Base-by-base conservation (phyloP, 2,329 filamentous ascomycete genomes). In the Colletotrichum musicola region DNA sequence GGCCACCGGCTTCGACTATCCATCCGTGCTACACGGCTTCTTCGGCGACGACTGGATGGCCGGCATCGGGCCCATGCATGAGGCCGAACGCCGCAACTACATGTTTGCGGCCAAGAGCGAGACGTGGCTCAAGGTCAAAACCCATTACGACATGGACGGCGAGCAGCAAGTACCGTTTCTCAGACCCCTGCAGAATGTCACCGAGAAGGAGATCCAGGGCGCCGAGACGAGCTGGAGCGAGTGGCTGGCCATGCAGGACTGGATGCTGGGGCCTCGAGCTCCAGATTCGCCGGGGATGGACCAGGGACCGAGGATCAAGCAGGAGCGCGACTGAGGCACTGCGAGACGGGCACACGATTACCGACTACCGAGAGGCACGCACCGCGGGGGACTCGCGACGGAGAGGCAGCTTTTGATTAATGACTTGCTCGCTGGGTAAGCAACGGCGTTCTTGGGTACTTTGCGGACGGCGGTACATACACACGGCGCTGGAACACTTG, bases 201-300 rank as follows among this genome's bases (percentile, higher is more conserved):
- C 89, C 7, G 90, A 95, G 75, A 88, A 89, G 22, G 96, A 98
- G 81, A 93, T 98, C 70, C 88, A 93, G 71, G 88, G 84, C 14
- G 95, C 95, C 0, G 95, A 98, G 81, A 87, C 88, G 70, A 90
- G 87, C 68, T 99, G 96, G 96, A 97, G 94, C 77, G 91, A 95
- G 75, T 98, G 95, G 95, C 83, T 98, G 38, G 93, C 93, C 13
- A 97, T 98, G 93, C 94, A 97, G 79, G 95, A 98, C 79, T 98
- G 95, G 95, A 97, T 97, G 94, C 84, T 98, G n/a, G 95, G 95
- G 2, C 92, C 93, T 1, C 84, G 93, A 70, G 91, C 91, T 38
- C 92, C 92, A 18, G 67, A 69, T 9, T 51, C 58, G 57, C 46
- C 57, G 13, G n/a, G 40, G 40, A 16, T 42, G 40, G 40, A 42